Percentiles rank a stretch among this genome's conserved stretches.
These are phyloP conservation scores for Mortierella sp. DNA, from an alignment of 371 early-diverging fungal species.

Conservation along the genomic window DNA sequence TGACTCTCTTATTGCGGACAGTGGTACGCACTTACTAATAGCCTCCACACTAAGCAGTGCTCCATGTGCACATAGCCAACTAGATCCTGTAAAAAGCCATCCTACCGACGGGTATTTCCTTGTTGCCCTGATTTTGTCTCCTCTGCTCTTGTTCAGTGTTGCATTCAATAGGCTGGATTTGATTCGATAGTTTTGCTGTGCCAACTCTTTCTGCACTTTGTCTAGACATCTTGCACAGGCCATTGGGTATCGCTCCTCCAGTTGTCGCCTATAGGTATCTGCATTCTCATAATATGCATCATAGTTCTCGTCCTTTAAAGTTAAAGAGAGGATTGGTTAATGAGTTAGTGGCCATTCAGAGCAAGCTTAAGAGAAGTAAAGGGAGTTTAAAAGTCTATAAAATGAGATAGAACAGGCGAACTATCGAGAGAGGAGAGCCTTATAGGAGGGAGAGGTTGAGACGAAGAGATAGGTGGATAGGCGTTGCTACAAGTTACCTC, in stretches of 20 bases:
- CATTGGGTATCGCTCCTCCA: constrained; percentile 52
- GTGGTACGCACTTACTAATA: constrained; percentile 7
- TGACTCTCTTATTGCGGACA: neutral
- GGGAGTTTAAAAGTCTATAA: too few species aligned
- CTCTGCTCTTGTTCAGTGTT: constrained; percentile 43
- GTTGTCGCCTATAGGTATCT: constrained; percentile 34
- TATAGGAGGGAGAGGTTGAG: neutral
- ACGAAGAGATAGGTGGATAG: too few species aligned
- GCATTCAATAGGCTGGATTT: constrained; percentile 38
- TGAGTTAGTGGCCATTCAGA: neutral
- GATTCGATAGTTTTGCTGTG: constrained; percentile 35
- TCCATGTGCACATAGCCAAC: constrained; percentile 23
- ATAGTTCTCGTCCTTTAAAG: constrained; percentile 39
- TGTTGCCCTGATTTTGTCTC: constrained; percentile 26
- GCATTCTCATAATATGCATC: constrained; percentile 34
- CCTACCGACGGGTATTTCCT: constrained; percentile 23
- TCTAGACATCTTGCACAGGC: constrained; percentile 38
- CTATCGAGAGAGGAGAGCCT: neutral
- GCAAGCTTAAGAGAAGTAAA: too few species aligned
- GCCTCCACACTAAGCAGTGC: constrained; percentile 14
- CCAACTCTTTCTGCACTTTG: constrained; percentile 34
- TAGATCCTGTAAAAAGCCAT: constrained; percentile 33
- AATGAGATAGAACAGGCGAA: too few species aligned
- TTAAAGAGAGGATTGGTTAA: neutral
- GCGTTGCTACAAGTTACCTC: constrained; percentile 25